Evolutionary conservation across 306 rosid species (phyloP).

Genomic region (Betula pendula): DNA sequence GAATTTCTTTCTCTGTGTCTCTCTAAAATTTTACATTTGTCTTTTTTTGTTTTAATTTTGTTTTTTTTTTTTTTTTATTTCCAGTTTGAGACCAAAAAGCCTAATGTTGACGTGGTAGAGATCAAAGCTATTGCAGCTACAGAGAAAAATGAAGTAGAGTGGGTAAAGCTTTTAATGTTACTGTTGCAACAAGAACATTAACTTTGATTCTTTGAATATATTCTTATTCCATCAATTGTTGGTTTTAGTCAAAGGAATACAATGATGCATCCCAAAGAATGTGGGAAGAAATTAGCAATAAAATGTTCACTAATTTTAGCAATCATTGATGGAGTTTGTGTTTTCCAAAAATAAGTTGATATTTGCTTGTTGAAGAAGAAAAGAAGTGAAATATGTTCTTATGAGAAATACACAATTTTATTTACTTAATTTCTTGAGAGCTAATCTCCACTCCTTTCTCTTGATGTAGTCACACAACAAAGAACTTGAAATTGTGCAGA

Average conservation of each 20-base stretch:
- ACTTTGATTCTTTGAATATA: not conserved
- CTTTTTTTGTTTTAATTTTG: too few relatives aligned
- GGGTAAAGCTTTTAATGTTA: conserved; percentile 26
- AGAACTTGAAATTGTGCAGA: conserved; percentile 10
- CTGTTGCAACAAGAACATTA: not conserved
- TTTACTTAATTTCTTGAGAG: not conserved
- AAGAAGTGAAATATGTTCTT: too few relatives aligned
- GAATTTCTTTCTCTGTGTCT: not conserved
- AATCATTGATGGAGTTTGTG: not conserved
- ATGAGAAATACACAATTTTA: not conserved
- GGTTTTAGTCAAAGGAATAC: not conserved
- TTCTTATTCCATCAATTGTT: not conserved
- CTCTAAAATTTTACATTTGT: not conserved
- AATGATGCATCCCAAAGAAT: not conserved
- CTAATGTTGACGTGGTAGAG: conserved; percentile 18
- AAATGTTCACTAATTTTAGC: not conserved
- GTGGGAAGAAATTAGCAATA: not conserved
- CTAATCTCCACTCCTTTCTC: not conserved
- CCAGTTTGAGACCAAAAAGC: conserved; percentile 13
- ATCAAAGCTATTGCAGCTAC: conserved; percentile 17
- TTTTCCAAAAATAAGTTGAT: not conserved
- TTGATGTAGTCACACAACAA: conserved; percentile 29
- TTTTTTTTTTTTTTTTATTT: conserved; percentile 19
- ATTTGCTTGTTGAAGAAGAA: conserved; percentile 13
- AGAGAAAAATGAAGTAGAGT: conserved; percentile 25